phyloP scores from a whole-genome alignment of 306 rosid species.

The Canavalia ensiformis region DNA sequence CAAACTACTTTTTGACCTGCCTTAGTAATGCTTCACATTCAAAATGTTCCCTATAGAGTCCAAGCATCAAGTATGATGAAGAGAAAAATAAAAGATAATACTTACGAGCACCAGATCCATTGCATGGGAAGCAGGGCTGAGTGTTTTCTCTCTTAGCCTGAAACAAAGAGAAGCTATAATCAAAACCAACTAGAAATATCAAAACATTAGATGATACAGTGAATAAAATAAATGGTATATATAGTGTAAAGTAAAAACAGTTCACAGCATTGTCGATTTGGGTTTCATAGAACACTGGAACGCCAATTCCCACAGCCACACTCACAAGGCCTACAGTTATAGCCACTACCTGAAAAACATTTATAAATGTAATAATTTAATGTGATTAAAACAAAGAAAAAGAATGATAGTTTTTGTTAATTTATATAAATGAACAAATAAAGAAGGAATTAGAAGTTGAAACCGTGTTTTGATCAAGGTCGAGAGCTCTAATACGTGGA shows the following conservation, averaged over 20 bases:
- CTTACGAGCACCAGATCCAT: conserved; percentile 97
- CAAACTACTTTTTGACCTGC: background rate
- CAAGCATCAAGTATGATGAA: background rate
- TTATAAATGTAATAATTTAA: background rate
- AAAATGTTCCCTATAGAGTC: conserved; percentile 20
- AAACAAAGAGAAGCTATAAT: conserved; percentile 35
- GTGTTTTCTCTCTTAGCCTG: conserved; percentile 94
- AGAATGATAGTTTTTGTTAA: background rate
- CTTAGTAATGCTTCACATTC: background rate
- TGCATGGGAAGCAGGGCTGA: conserved; percentile 95
- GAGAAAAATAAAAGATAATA: conserved; percentile 18
- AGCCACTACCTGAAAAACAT: conserved; percentile 72
- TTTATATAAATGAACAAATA: background rate
- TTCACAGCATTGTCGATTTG: conserved; percentile 92
- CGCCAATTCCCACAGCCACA: conserved; percentile 83
- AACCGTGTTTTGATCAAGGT: conserved; percentile 95
- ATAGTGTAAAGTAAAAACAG: conserved; percentile 20
- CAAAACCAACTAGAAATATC: conserved; percentile 10
- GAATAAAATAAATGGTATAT: background rate
- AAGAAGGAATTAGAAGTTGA: conserved; percentile 4
- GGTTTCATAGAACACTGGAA: conserved; percentile 88
- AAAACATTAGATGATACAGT: background rate
- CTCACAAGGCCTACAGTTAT: conserved; percentile 85
- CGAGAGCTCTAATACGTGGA: conserved; percentile 85
- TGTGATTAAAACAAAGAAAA: background rate